phyloP scores from a whole-genome alignment of 2,329 filamentous ascomycete genomes.

The Nakataea oryzae region DNA sequence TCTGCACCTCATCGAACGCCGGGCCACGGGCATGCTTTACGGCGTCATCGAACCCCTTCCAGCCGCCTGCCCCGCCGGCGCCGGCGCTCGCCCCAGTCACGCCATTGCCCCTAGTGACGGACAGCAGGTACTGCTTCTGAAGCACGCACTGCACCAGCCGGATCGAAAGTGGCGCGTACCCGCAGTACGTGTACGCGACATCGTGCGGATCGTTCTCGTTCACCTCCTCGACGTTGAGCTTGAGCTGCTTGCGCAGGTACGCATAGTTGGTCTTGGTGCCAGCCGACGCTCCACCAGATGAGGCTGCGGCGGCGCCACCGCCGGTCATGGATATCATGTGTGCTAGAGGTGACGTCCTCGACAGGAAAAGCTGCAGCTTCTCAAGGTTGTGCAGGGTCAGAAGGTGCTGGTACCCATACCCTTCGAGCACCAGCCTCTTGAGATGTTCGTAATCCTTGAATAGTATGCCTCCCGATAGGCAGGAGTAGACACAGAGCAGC shows the following conservation, averaged over 20 bases:
- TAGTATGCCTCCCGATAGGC: conserved; percentile 78
- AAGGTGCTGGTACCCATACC: conserved; percentile 90
- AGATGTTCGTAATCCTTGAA: conserved; percentile 84
- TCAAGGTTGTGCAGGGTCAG: conserved; percentile 82
- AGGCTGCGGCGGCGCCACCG: conserved; percentile 34
- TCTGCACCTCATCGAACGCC: conserved; percentile 87
- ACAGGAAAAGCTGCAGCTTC: conserved; percentile 76
- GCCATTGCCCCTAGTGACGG: conserved; percentile 54
- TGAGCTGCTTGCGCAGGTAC: conserved; percentile 73
- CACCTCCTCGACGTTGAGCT: conserved; percentile 90
- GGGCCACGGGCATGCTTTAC: conserved; percentile 79
- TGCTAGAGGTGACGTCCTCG: conserved; percentile 66
- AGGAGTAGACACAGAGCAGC: conserved; percentile 83
- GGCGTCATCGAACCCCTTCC: conserved; percentile 88
- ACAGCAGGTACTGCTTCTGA: conserved; percentile 76
- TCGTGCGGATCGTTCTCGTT: conserved; percentile 92
- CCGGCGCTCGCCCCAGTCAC: conserved; percentile 27
- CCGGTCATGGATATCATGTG: conserved; percentile 62
- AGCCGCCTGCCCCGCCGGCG: conserved; percentile 59
- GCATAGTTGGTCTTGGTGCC: conserved; percentile 83
- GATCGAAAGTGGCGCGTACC: conserved; percentile 87
- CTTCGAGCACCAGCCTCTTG: conserved; percentile 77
- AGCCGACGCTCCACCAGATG: conserved; percentile 24
- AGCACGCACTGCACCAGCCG: conserved; percentile 86
- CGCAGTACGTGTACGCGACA: conserved; percentile 95